Evolutionary conservation across 2,329 filamentous ascomycete species (phyloP), one percentile per base, ranked within the genome.

Genomic region (Xylaria sp.): DNA sequence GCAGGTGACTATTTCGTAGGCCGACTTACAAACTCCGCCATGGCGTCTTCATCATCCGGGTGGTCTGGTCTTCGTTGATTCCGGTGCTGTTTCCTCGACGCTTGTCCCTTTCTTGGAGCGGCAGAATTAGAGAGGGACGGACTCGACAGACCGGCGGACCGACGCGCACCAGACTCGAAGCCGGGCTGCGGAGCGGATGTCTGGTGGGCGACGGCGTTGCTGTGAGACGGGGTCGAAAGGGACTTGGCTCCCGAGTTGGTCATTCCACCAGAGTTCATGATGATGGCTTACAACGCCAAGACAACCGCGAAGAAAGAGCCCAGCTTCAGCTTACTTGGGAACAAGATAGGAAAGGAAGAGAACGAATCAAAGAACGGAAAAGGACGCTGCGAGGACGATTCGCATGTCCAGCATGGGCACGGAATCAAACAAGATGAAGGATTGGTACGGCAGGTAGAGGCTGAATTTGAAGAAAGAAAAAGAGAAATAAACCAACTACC

Each of bases 21-120:
- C 19, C 9, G n/a, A 46, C 80, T 84, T 74, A 77, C 71, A 30
- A 92, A 80, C 78, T 97, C 92, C 65, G 86, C 91, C 83, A 95
- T 87, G 69, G 85, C 85, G 83, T 96, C 92, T 78, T 96, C 92
- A 78, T 92, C 87, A 72, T 88, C 83, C 67, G 88, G 78, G 52
- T 75, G 46, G 69, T 72, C 52, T 51, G 91, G 89, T 70, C 87
- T 86, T 69, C 87, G 88, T 70, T 92, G 89, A 65, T 85, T 85
- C 72, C 91, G 92, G 77, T 97, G 91, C 74, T 94, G 91, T 73
- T 88, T 92, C 74, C 88, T 89, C 56, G 83, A 80, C 50, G 78
- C 79, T 76, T 97, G 93, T 56, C 82, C 85, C 75, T 90, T 96
- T 68, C 92, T 84, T 55, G 90, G 84, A 52, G 83, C 73, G 5